A percentile compares a stretch with the other conserved stretches of the same genome.
phyloP scores from a whole-genome alignment of 805 yeast genomes.

The Zygotorulaspora sp. region DNA sequence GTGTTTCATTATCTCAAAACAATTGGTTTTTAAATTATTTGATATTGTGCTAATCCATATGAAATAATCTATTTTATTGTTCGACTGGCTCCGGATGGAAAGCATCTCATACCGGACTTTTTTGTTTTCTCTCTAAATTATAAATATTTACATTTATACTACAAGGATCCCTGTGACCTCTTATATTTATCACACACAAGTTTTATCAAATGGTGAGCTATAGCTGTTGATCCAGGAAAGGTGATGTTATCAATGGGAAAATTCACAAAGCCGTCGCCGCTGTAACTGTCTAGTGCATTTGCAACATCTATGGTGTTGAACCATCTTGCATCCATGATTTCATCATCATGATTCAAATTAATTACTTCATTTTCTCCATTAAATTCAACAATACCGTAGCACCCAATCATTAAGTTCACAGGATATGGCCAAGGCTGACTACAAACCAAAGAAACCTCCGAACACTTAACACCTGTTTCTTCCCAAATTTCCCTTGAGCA shows the following conservation, averaged over 20 bases:
- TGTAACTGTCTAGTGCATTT: conserved; percentile 34
- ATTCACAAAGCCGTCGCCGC: conserved; percentile 20
- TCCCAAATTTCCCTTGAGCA: conserved; percentile 90
- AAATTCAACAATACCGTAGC: conserved; percentile 72
- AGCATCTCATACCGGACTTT: too few relatives aligned
- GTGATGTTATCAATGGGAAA: conserved; percentile 19
- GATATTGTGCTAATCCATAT: too few relatives aligned
- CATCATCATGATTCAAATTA: conserved; percentile 77
- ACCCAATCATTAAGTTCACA: conserved; percentile 88
- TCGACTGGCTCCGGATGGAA: too few relatives aligned
- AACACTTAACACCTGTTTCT: conserved; percentile 78
- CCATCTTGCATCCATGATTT: conserved; percentile 84
- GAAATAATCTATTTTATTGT: too few relatives aligned
- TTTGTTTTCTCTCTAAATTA: too few relatives aligned
- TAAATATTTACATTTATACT: too few relatives aligned
- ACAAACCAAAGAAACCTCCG: conserved; percentile 53
- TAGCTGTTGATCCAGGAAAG: conserved; percentile 33
- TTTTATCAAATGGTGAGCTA: conserved; percentile 29
- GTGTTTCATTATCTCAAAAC: too few relatives aligned
- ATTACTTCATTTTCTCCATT: conserved; percentile 62
- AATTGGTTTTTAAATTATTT: too few relatives aligned
- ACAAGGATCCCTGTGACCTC: conserved; percentile 11
- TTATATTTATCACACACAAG: conserved; percentile 14
- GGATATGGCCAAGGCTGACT: conserved; percentile 99
- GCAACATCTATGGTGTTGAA: conserved; percentile 54